These are phyloP conservation scores for Abelmoschus esculentus DNA, from an alignment of 345 rosid genomes.

Conservation along the genomic window DNA sequence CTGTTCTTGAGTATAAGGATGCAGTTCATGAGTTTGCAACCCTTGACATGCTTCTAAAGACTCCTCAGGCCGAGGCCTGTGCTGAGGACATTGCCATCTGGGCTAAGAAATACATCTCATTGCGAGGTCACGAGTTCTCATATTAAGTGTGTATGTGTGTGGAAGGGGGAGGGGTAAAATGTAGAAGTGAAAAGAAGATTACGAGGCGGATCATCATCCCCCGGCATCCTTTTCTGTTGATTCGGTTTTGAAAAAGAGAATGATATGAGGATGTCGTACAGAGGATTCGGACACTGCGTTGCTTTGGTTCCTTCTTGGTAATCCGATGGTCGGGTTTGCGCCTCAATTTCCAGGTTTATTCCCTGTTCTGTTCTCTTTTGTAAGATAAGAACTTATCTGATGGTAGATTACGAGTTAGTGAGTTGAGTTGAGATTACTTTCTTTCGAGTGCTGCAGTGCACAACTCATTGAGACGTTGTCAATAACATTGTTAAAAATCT, in stretches of 20 bases:
- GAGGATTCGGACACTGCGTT: background rate
- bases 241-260: slow-evolving; percentile 1
- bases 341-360: too few relatives aligned
- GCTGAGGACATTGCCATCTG: slow-evolving; percentile 89
- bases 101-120: slow-evolving; percentile 84
- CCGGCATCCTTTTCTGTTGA: too few relatives aligned
- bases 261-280: background rate
- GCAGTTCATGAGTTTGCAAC: slow-evolving; percentile 97
- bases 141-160: slow-evolving; percentile 30
- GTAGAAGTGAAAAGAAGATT: background rate
- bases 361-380: too few relatives aligned
- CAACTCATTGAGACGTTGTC: too few relatives aligned
- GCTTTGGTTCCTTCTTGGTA: slow-evolving; percentile 5
- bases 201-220: background rate
- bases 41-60: slow-evolving; percentile 79
- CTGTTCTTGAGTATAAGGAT: slow-evolving; percentile 89
- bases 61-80: slow-evolving; percentile 89
- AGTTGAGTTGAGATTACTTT: too few relatives aligned
- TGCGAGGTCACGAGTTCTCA: slow-evolving; percentile 88
- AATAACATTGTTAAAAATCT: too few relatives aligned
- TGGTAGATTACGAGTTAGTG: too few relatives aligned
- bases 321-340: background rate
- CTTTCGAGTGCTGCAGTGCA: too few relatives aligned
- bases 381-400: too few relatives aligned
- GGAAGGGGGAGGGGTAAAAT: background rate